Percentiles rank a stretch among this genome's conserved stretches.
These are phyloP conservation scores for Cutaneotrichosporon cyanovorans DNA, from an alignment of 1,284 basidiomycete species.

Conservation along the genomic window DNA sequence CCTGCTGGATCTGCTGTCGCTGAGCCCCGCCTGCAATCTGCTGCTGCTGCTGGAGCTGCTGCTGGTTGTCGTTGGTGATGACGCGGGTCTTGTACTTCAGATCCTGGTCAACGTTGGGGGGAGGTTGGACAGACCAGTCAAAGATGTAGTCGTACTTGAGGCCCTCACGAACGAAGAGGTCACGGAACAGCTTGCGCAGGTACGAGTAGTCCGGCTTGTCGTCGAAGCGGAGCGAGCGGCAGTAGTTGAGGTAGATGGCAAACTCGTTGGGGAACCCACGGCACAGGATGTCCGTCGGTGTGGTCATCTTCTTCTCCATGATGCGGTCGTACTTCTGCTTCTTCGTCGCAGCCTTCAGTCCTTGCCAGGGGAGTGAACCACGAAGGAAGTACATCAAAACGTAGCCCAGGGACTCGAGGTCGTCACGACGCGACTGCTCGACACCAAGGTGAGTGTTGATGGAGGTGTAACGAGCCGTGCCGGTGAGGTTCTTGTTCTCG, in stretches of 20 bases:
- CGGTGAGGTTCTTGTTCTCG: slow-evolving; percentile 99
- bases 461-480: slow-evolving; percentile 97
- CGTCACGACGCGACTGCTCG: slow-evolving; percentile 91
- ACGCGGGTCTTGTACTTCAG: slow-evolving; percentile 6
- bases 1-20: slow-evolving; percentile 8
- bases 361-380: slow-evolving; percentile 93
- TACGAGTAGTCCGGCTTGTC: slow-evolving; percentile 98
- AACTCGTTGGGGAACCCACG: slow-evolving; percentile 97
- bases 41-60: slow-evolving; percentile 10
- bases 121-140: slow-evolving; percentile 83
- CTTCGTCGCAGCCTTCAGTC: slow-evolving; percentile 95
- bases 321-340: slow-evolving; percentile 99
- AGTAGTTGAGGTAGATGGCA: slow-evolving; percentile 95
- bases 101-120: slow-evolving; percentile 8
- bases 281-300: slow-evolving; percentile 88
- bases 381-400: slow-evolving; percentile 97
- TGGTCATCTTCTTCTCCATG: slow-evolving; percentile 98
- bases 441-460: slow-evolving; percentile 99
- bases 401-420: slow-evolving; percentile 91
- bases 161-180: slow-evolving; percentile 91
- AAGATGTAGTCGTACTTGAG: slow-evolving; percentile 98
- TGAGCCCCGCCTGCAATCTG: neutral
- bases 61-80: slow-evolving; percentile 7
- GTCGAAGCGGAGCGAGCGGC: slow-evolving; percentile 90
- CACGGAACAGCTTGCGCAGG: slow-evolving; percentile 94